Evolutionary conservation across 805 yeast genomes (phyloP).

Genomic region (Cephaloascus fragrans): DNA sequence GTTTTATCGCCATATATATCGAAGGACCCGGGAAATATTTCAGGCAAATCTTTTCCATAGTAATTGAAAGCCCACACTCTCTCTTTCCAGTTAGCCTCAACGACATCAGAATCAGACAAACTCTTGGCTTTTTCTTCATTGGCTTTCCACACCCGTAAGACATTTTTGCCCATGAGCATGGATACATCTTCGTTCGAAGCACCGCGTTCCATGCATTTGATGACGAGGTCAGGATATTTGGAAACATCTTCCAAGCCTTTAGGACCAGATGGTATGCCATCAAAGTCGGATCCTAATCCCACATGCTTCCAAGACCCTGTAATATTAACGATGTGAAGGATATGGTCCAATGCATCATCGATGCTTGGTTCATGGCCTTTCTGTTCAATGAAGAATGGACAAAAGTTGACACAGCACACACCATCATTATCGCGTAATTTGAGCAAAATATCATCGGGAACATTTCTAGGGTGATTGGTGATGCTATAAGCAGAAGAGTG

Average conservation of each 20-base stretch:
- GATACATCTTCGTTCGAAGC: conserved; percentile 36
- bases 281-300: conserved; percentile 43
- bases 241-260: conserved; percentile 45
- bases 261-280: conserved; percentile 41
- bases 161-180: conserved; percentile 34
- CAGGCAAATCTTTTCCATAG: conserved; percentile 23
- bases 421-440: conserved; percentile 31
- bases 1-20: conserved; percentile 1
- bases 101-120: conserved; percentile 10
- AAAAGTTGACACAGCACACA: conserved; percentile 38
- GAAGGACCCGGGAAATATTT: conserved; percentile 22
- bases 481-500: conserved; percentile 35
- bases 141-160: conserved; percentile 36
- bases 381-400: conserved; percentile 24
- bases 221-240: conserved; percentile 39
- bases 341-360: conserved; percentile 37
- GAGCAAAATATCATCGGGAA: conserved; percentile 34
- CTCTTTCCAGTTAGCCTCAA: conserved; percentile 30
- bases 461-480: conserved; percentile 35
- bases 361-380: conserved; percentile 20
- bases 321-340: conserved; percentile 27
- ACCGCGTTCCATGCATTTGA: conserved; percentile 16
- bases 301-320: conserved; percentile 41
- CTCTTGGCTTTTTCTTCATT: conserved; percentile 21
- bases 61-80: conserved; percentile 31